Conservation (phyloP, 352 stramenopile genomes). For the Globisporangium splendens region DNA sequence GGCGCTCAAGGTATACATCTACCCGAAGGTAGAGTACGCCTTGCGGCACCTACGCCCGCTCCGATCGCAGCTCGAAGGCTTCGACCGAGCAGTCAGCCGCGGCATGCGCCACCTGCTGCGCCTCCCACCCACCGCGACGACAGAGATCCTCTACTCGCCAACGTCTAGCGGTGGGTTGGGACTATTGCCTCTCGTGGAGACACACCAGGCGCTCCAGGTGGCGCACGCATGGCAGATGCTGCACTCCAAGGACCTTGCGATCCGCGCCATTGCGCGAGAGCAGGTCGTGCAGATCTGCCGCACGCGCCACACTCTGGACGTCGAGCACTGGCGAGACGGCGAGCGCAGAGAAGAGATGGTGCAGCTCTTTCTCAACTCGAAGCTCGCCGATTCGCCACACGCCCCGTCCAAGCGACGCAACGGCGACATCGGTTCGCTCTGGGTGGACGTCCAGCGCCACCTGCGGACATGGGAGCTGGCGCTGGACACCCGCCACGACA, state of each 20-base stretch:
- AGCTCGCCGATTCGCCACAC: no score
- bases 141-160: no score
- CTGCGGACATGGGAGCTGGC: background rate
- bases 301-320: conserved; percentile 2
- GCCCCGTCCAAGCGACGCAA: no score
- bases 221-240: conserved; percentile 18
- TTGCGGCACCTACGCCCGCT: background rate
- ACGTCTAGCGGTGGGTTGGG: no score
- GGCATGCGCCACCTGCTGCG: no score
- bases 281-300: conserved; percentile 8
- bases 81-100: background rate
- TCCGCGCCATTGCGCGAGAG: background rate
- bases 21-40: background rate
- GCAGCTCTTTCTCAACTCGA: no score
- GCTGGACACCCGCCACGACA: background rate
- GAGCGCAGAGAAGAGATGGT: no score
- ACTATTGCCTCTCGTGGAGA: background rate
- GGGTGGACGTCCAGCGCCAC: background rate
- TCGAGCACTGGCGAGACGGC: conserved; percentile 14
- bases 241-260: conserved; percentile 4
- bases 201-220: conserved; percentile 14
- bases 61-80: background rate
- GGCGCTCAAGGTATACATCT: conserved; percentile 14
- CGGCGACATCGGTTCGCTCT: background rate
- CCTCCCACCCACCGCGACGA: no score